Base-by-base conservation (phyloP, 306 rosid species). In the Dicorynia guianensis region DNA sequence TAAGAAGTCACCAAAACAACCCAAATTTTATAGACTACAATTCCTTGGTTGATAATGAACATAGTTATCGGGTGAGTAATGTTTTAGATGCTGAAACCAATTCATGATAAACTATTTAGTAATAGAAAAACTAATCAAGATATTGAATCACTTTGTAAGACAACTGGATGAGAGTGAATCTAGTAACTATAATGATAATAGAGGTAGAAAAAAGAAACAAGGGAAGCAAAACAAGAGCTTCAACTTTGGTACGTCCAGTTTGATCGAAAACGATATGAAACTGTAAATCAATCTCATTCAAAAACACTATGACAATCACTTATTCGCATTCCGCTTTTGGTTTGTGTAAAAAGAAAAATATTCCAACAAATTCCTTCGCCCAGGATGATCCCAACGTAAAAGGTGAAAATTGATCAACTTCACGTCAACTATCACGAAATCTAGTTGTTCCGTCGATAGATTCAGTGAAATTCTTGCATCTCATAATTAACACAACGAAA, bases 281-380 rank as follows among this genome's bases (percentile, higher is more conserved):
- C 20, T 48, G 5, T 5, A 25, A 34, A 34, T 48, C 5, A 36
- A 34, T 8, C 57, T 4, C 49, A 66, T 5, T 1, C 2, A 14
- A 18, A 13, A 25, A 13, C 5, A 64, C 10, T 6, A 20, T 5
- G 7, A 14, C 7, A n/a, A 40, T 5, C 30, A 1, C 30, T 25
- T 25, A 25, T 25, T 25, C 30, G 1, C 30, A 25, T 25, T 25
- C 30, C 30, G n/a, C n/a, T 25, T 2, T 25, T 25, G 30, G 1
- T 25, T 25, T 25, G 30, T 25, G 30, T 5, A 6, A 40, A 9
- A 40, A 40, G 8, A 4, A 40, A 40, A 40, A 7, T 1, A 40
- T 9, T 9, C 44, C 7, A 40, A 40, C 7, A 6, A 40, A 40
- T 0, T 5, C 89, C 91, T 12, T 82, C 87, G 74, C 89, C 89